A percentile compares a stretch with the other conserved stretches of the same genome.
Evolutionary conservation across 1,139 yeast genomes (phyloP).

Genomic region (Zygoascus sp.): DNA sequence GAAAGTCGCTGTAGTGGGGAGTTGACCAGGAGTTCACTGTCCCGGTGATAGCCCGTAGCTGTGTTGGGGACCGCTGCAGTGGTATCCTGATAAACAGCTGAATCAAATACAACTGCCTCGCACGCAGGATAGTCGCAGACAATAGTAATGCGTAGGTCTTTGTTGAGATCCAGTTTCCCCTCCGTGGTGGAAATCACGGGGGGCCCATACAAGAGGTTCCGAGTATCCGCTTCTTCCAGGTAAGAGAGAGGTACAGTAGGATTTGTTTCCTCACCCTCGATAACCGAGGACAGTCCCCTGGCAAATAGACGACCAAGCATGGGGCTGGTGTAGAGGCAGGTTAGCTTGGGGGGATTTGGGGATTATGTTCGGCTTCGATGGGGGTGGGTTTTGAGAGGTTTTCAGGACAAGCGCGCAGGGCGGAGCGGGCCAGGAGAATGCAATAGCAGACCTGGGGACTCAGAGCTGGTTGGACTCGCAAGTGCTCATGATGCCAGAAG

Average conservation of each 20-base stretch:
- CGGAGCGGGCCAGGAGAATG: no score
- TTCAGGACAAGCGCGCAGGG: no score
- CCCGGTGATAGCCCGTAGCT: no score
- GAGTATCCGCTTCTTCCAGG: conserved; percentile 30
- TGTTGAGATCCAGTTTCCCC: conserved; percentile 16
- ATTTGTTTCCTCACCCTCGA: conserved; percentile 9
- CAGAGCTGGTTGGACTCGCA: conserved; percentile 1
- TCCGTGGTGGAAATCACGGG: conserved; percentile 12
- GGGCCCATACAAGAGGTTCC: conserved; percentile 28
- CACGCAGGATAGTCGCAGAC: conserved; percentile 23
- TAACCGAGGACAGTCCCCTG: conserved; percentile 9
- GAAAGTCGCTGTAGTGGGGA: conserved; percentile 8
- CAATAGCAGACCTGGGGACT: not conserved
- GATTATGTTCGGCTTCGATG: no score
- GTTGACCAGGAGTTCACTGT: conserved; percentile 4
- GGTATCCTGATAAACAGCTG: conserved; percentile 13
- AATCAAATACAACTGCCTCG: conserved; percentile 26
- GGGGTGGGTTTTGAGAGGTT: no score
- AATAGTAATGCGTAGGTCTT: conserved; percentile 27
- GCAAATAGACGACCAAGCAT: conserved; percentile 22
- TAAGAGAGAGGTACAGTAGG: conserved; percentile 23
- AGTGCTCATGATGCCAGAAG: not conserved
- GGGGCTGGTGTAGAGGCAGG: conserved; percentile 3
- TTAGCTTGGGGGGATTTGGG: no score
- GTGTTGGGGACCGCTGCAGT: not conserved